Conservation (phyloP, 495 filamentous ascomycete genomes). For the Xeromyces bisporus region DNA sequence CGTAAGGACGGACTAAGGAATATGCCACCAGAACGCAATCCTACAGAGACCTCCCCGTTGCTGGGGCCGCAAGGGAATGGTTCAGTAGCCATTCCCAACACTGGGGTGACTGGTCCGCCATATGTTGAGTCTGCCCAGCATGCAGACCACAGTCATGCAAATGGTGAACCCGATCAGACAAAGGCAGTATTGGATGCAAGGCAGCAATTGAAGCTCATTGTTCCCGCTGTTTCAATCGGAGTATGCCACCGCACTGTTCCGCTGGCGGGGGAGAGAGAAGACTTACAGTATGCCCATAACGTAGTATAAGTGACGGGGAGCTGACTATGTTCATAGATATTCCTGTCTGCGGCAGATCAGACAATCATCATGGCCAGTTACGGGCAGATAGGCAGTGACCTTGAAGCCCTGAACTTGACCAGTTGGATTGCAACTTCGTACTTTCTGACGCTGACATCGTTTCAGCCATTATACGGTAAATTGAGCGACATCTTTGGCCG, state of each 20-base stretch:
- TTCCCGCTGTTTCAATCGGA: slow-evolving; percentile 36
- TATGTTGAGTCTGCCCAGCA: background rate
- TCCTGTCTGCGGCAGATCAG: slow-evolving; percentile 62
- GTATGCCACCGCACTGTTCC: slow-evolving; percentile 13
- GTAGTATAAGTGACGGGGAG: background rate
- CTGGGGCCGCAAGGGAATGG: slow-evolving; percentile 16
- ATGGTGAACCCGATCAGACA: slow-evolving; percentile 6
- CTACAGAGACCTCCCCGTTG: slow-evolving; percentile 28
- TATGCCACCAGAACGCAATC: slow-evolving; percentile 14
- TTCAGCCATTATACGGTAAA: slow-evolving; percentile 67
- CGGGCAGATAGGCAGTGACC: slow-evolving; percentile 63
- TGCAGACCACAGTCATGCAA: slow-evolving; percentile 2
- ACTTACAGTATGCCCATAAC: no score
- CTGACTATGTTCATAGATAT: slow-evolving; percentile 27
- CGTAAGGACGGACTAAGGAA: background rate
- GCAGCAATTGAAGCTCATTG: slow-evolving; percentile 25
- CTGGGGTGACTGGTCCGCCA: slow-evolving; percentile 7
- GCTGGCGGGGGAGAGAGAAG: no score
- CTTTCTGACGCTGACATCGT: slow-evolving; percentile 61
- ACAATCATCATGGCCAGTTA: slow-evolving; percentile 69
- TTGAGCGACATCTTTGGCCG: slow-evolving; percentile 69
- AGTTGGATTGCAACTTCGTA: slow-evolving; percentile 72
- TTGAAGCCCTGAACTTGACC: slow-evolving; percentile 60
- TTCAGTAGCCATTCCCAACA: slow-evolving; percentile 8
- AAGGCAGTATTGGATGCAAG: slow-evolving; percentile 18